A percentile compares a stretch with the other conserved stretches of the same genome.
Conservation (phyloP, 192 early-diverging fungal genomes). For the Coemansia sp. region DNA sequence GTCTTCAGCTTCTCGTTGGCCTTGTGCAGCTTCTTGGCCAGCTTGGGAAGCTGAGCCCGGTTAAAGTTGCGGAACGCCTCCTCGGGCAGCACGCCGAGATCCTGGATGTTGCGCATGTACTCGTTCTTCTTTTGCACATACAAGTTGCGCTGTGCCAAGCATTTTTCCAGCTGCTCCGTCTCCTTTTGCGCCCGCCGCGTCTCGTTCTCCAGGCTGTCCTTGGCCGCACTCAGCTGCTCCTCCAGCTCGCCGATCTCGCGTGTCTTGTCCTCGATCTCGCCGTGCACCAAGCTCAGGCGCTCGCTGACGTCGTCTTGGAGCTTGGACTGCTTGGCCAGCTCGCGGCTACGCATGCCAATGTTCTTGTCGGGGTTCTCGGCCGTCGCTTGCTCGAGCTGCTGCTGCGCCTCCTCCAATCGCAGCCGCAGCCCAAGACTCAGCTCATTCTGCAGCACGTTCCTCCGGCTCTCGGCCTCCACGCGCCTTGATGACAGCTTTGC, state of each 20-base stretch:
- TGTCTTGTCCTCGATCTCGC: constrained; percentile 44
- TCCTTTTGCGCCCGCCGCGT: constrained; percentile 32
- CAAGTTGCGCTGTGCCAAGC: constrained; percentile 69
- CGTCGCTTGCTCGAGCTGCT: constrained; percentile 60
- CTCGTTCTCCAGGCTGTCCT: constrained; percentile 32
- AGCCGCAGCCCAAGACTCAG: constrained; percentile 70
- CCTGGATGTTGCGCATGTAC: constrained; percentile 83
- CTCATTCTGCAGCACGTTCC: constrained; percentile 74
- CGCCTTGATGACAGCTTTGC: constrained; percentile 58
- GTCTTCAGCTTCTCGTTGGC: constrained; percentile 87
- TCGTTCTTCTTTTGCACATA: constrained; percentile 87
- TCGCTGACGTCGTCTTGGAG: constrained; percentile 29
- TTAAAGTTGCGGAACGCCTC: constrained; percentile 78
- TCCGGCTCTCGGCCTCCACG: constrained; percentile 69
- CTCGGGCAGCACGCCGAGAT: constrained; percentile 94
- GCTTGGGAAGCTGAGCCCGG: constrained; percentile 54
- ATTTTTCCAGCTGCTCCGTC: constrained; percentile 68
- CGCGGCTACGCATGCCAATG: constrained; percentile 40
- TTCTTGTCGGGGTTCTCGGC: constrained; percentile 56
- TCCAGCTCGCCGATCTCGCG: constrained; percentile 57
- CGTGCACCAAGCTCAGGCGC: constrained; percentile 36
- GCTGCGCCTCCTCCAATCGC: constrained; percentile 67
- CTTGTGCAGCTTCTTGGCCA: constrained; percentile 70
- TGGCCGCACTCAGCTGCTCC: constrained; percentile 41
- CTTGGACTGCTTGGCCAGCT: constrained; percentile 34